A percentile compares a stretch with the other conserved stretches of the same genome.
phyloP scores from a whole-genome alignment of 2,329 filamentous ascomycete species.

The Beauveria asiatica region DNA sequence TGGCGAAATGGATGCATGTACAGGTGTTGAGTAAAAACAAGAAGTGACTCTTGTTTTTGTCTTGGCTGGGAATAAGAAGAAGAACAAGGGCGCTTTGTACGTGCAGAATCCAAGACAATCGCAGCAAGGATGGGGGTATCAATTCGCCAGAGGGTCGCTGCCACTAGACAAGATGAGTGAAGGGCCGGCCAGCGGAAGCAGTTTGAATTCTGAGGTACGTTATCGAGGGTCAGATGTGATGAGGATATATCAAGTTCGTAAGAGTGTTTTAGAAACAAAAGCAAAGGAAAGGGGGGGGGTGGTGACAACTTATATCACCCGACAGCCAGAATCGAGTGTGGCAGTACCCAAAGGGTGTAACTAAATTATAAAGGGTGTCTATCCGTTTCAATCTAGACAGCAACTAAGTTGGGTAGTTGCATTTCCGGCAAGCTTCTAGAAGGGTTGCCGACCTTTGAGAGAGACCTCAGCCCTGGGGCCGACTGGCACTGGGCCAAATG shows the following conservation, averaged over 20 bases:
- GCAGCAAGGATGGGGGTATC: background rate
- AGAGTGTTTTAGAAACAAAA: background rate
- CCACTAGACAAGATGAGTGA: background rate
- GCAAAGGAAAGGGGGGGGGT: background rate
- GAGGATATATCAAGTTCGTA: background rate
- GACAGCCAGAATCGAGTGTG: constrained; percentile 4
- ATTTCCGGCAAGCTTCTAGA: constrained; percentile 10
- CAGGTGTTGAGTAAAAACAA: background rate
- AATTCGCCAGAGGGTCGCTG: background rate
- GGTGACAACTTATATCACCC: constrained; percentile 9
- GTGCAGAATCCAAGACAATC: background rate
- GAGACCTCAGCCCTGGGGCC: constrained; percentile 3
- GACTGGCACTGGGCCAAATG: background rate
- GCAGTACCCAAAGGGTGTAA: background rate
- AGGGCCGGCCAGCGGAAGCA: constrained; percentile 1
- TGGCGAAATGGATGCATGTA: constrained; percentile 10
- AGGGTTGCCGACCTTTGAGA: background rate
- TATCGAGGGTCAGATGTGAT: background rate
- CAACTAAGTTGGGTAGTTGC: background rate
- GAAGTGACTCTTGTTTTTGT: background rate
- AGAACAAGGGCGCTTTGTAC: background rate
- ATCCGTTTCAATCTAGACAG: background rate
- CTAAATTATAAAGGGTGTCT: background rate
- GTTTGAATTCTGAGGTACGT: background rate
- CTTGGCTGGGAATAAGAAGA: background rate